Conservation (phyloP, 2,329 filamentous ascomycete species). For the Huntiella moniliformis region DNA sequence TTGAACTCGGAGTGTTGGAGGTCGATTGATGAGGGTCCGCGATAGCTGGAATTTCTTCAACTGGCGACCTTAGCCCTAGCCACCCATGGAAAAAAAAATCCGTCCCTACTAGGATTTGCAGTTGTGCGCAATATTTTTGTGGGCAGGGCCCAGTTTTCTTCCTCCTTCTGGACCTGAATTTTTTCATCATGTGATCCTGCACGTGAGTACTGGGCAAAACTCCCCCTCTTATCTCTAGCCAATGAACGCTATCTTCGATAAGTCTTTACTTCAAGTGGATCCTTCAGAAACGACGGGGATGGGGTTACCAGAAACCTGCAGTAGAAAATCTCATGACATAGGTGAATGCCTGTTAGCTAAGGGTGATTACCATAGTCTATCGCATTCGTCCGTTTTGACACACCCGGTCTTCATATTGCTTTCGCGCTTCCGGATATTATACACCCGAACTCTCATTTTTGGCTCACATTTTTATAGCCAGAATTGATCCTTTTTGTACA, state of each 20-base stretch:
- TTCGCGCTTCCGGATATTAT: too few relatives aligned
- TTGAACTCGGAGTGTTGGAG: constrained; percentile 12
- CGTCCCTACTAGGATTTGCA: constrained; percentile 12
- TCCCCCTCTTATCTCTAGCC: constrained; percentile 6
- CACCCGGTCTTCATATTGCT: too few relatives aligned
- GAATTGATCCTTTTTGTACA: neutral
- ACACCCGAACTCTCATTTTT: neutral
- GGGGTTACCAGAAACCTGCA: constrained; percentile 5
- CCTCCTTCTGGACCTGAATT: constrained; percentile 4
- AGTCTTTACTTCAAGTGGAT: neutral
- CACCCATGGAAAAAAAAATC: constrained; percentile 8
- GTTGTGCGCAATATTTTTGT: constrained; percentile 11
- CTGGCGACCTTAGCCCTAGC: constrained; percentile 13
- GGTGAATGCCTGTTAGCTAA: neutral
- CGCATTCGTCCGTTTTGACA: too few relatives aligned
- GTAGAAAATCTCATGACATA: constrained; percentile 8
- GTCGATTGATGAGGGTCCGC: constrained; percentile 11
- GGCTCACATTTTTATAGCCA: neutral
- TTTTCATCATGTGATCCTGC: constrained; percentile 1
- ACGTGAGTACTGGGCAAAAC: constrained; percentile 6
- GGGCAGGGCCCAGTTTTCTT: constrained; percentile 6
- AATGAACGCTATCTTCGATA: constrained; percentile 7
- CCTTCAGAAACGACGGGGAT: neutral
- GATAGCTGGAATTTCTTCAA: constrained; percentile 12
- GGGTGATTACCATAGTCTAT: too few relatives aligned